phyloP scores from a whole-genome alignment of 352 stramenopile species.

The Pythium monospermum region DNA sequence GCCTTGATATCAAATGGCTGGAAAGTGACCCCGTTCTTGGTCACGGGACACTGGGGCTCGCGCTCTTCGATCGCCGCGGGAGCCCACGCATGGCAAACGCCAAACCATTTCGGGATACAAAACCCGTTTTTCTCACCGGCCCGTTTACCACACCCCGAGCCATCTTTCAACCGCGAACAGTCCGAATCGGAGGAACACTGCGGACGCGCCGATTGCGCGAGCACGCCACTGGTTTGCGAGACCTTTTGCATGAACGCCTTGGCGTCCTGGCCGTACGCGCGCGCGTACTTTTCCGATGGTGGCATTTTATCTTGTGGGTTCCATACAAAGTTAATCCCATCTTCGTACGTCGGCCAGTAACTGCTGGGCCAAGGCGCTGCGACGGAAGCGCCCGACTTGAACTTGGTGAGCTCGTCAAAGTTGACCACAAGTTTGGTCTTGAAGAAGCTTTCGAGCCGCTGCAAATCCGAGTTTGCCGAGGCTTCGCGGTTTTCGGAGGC shows the following conservation, averaged over 20 bases:
- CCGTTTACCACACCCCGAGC: constrained; percentile 13
- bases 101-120: constrained; percentile 22
- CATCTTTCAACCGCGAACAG: constrained; percentile 9
- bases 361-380: constrained; percentile 13
- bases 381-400: background rate
- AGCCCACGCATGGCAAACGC: constrained; percentile 24
- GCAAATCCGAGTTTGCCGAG: constrained; percentile 4
- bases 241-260: constrained; percentile 13
- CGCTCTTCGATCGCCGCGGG: constrained; percentile 20
- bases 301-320: constrained; percentile 6
- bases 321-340: constrained; percentile 22
- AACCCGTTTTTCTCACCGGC: constrained; percentile 6
- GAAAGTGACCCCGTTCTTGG: constrained; percentile 21
- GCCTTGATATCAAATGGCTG: constrained; percentile 27
- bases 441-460: constrained; percentile 15
- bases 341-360: constrained; percentile 20
- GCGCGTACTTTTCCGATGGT: constrained; percentile 20
- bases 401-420: constrained; percentile 13
- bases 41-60: constrained; percentile 21
- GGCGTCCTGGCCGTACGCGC: constrained; percentile 12
- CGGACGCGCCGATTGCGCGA: constrained; percentile 2
- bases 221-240: constrained; percentile 12
- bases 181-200: constrained; percentile 5
- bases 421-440: constrained; percentile 12
- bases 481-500: constrained; percentile 3